Percentiles rank a stretch among this genome's conserved stretches.
Evolutionary conservation across 441 rosid species (phyloP).

Genomic region (Corymbia citriodora): DNA sequence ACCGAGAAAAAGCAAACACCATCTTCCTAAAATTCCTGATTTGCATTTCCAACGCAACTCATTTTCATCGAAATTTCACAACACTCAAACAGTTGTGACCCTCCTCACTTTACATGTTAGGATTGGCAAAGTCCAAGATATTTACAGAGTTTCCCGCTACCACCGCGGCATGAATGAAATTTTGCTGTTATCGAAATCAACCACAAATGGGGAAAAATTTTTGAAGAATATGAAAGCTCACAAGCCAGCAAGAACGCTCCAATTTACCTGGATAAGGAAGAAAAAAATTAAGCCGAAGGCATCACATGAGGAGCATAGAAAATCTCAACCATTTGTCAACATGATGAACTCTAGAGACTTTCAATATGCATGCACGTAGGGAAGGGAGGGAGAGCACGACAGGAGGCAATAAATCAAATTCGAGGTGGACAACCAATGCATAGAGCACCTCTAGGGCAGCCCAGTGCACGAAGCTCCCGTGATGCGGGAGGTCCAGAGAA

Average conservation of each 20-base stretch:
- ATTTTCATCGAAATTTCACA: constrained; percentile 9
- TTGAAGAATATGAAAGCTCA: background rate
- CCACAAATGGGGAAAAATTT: constrained; percentile 2
- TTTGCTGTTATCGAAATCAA: background rate
- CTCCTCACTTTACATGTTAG: constrained; percentile 4
- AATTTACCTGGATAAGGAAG: background rate
- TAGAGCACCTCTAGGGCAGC: background rate
- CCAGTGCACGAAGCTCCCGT: background rate
- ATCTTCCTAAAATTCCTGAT: background rate
- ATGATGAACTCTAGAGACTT: background rate
- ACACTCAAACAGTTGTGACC: constrained; percentile 18
- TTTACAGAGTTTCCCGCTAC: constrained; percentile 30
- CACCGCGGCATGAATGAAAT: constrained; percentile 12
- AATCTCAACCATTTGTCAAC: background rate
- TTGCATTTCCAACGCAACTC: background rate
- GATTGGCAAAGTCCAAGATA: constrained; percentile 19
- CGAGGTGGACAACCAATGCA: background rate
- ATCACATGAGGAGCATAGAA: background rate
- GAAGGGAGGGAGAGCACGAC: background rate
- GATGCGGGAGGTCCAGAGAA: background rate
- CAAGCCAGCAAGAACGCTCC: background rate
- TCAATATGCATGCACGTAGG: background rate
- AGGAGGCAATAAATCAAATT: background rate
- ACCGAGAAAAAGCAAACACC: background rate
- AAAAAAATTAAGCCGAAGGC: background rate